These are phyloP conservation scores for Aspergillus persii DNA, from an alignment of 2,329 filamentous ascomycete genomes.

Conservation along the genomic window DNA sequence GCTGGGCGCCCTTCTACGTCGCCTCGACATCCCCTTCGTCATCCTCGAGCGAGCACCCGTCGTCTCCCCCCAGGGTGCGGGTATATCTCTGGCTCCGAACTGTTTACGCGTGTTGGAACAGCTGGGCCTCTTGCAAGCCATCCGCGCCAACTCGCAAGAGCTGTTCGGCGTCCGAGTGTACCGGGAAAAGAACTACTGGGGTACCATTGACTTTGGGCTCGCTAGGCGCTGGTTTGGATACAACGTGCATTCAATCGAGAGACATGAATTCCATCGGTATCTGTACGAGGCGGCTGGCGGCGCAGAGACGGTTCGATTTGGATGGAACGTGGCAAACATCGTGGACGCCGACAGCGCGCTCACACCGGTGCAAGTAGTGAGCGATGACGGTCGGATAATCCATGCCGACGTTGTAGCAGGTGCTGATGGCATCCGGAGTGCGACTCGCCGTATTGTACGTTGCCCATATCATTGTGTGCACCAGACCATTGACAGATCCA, in stretches of 20 bases:
- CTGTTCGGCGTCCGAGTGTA: neutral
- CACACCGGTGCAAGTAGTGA: neutral
- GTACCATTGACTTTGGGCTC: neutral
- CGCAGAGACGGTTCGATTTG: slow-evolving; percentile 1
- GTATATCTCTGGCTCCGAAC: slow-evolving; percentile 4
- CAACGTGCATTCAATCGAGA: neutral
- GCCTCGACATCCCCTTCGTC: neutral
- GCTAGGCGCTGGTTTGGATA: neutral
- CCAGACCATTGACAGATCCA: neutral
- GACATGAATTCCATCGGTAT: neutral
- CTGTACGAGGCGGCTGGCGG: neutral
- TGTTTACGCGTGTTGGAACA: slow-evolving; percentile 1
- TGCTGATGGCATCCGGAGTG: slow-evolving; percentile 4
- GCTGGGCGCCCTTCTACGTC: neutral
- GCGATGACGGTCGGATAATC: neutral
- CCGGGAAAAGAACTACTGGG: neutral
- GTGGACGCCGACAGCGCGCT: neutral
- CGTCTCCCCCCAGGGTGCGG: neutral
- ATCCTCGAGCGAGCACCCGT: slow-evolving; percentile 1
- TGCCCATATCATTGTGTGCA: neutral
- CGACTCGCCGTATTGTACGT: neutral
- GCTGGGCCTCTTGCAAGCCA: neutral
- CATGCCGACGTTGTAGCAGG: slow-evolving; percentile 1
- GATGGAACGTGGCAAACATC: neutral
- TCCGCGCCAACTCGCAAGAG: neutral